Evolutionary conservation across 2,329 filamentous ascomycete genomes (phyloP), one percentile per base, ranked within the genome.

Genomic region (Metarhizium rileyi): DNA sequence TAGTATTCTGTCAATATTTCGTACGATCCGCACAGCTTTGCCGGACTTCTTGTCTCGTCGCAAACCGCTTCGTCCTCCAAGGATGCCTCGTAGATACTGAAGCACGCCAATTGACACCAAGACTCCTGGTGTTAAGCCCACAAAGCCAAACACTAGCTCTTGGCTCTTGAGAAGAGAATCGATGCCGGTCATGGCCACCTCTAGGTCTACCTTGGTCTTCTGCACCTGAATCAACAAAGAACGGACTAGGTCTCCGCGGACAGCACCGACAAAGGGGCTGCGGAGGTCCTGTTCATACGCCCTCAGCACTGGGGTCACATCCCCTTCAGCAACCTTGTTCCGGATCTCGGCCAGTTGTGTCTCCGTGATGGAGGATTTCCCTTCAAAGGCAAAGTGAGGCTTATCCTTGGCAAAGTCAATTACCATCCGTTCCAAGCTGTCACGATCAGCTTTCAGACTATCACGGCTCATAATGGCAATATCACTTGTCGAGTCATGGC

Each of bases 131-230:
- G 93, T 97, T 25, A 98, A 73, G 5, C 90, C 90, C 35, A 98
- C 84, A 61, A 98, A 95, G n/a, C 89, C 93, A 69, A 98, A 98
- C 23, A 98, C 87, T 44, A 98, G 77, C 64, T 98, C 91, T 63
- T 98, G 93, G 61, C 90, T 96, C 71, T 93, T 95, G 51, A 98
- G 76, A 28, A 98, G 77, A 30, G 89, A 82, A 71, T 98, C 91
- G 56, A 98, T 98, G 18, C 93, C 93, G 52, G 87, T 89, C 71
- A 98, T 90, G 14, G 93, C 93, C 53, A 97, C 84, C 66, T 98
- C 93, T 12, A 98, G 83, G 62, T 98, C 93, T 8, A 98, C 93
- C 72, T 98, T 98, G 22, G 93, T 97, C 75, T 98, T 98, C 62
- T 98, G 93, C 35, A 98, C 84, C 63, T 98, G 93, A 49, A 98